These are phyloP conservation scores for Coccinonectria pachysandricola DNA, from an alignment of 2,329 filamentous ascomycete genomes.

Conservation along the genomic window DNA sequence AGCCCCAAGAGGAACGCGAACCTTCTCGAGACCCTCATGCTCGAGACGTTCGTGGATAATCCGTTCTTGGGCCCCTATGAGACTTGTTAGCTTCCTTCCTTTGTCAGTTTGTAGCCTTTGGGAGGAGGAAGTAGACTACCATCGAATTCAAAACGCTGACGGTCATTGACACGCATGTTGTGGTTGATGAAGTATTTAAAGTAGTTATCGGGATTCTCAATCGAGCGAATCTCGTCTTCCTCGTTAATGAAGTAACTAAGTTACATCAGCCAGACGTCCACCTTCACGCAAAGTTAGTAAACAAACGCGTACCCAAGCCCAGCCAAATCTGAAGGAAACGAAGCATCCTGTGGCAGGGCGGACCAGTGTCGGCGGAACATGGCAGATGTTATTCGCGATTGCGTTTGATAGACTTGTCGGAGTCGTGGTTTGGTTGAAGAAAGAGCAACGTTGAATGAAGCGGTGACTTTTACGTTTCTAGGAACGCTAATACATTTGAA, in stretches of 20 bases:
- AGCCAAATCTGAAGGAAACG: constrained; percentile 55
- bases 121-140: constrained; percentile 38
- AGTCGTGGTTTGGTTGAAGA: no score
- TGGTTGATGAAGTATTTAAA: constrained; percentile 67
- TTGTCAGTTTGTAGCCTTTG: accelerated
- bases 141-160: constrained; percentile 66
- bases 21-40: constrained; percentile 45
- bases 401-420: no score
- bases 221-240: constrained; percentile 62
- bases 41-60: constrained; percentile 54
- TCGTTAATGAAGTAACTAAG: constrained; percentile 71
- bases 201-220: constrained; percentile 54
- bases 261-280: no score
- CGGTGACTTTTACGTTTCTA: no score
- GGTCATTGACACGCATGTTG: constrained; percentile 66
- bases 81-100: neutral
- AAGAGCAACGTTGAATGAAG: no score
- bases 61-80: constrained; percentile 48
- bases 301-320: constrained; percentile 52
- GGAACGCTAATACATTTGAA: no score
- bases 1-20: constrained; percentile 50
- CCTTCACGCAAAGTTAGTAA: no score
- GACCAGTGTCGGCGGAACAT: constrained; percentile 68
- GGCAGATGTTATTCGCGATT: no score
- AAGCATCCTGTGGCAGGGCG: constrained; percentile 59